Evolutionary conservation across 768 basidiomycete genomes (phyloP), one percentile per base, ranked within the genome.

Genomic region (Kwoniella bestiolae): DNA sequence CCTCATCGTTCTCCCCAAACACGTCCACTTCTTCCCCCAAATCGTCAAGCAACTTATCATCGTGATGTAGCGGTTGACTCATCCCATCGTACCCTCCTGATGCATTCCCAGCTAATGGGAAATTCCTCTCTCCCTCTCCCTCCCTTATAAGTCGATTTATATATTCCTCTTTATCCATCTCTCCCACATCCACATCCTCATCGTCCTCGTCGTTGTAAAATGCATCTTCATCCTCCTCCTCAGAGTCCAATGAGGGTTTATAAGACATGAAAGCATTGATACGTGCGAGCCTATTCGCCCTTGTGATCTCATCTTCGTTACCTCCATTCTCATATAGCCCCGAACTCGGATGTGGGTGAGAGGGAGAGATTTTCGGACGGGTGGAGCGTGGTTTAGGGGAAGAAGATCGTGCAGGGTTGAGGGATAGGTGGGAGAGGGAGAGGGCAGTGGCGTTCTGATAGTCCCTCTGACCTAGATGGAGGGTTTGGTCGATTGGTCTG

Each of bases 211-310:
- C 69, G 8, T 63, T 65, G 9, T 63, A n/a, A n/a, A n/a, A n/a
- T n/a, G n/a, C 71, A 16, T 46, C 68, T 6, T 67, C 69, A 3
- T 59, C 65, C 14, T 66, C 69, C 21, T 70, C 68, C 8, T 53
- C 46, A 26, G 67, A 56, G 18, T 44, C 41, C 1, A 31, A 31
- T 21, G 52, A 65, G 5, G 51, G 32, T 53, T 75, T 77, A 44
- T 70, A 70, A 47, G 63, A 57, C 74, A 77, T 75, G 66, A 77
- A 75, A n/a, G 73, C 68, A 26, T 67, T 66, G 50, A 77, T 28
- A 21, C 72, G 41, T 3, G 71, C 76, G n/a, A 63, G 2, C 41
- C 60, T 55, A 49, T 70, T 55, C 7, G 76, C 76, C 23, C 74
- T 57, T 6, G 69, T 59, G 51, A 68, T 74, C 31, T 77, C 76